These are phyloP conservation scores for button mushroom (Agaricus bisporus) DNA, from an alignment of 768 basidiomycete species.

Conservation along the genomic window DNA sequence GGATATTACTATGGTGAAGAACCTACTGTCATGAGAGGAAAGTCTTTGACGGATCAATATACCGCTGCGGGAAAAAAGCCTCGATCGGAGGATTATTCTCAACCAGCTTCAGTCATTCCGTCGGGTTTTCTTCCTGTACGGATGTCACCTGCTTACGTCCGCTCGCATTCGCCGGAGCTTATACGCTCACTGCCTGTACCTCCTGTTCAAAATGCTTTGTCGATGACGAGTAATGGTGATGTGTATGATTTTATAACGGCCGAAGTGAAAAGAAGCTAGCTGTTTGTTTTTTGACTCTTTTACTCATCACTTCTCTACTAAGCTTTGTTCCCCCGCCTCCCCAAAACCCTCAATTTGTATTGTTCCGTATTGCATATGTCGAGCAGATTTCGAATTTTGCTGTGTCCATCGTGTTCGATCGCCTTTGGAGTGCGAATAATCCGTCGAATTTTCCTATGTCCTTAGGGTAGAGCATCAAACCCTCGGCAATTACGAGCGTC, in stretches of 20 bases:
- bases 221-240: not conserved
- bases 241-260: constrained; percentile 1
- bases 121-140: not conserved
- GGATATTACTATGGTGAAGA: not conserved
- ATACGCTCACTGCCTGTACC: not conserved
- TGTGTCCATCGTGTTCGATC: too few species aligned
- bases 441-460: too few species aligned
- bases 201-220: not conserved
- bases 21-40: not conserved
- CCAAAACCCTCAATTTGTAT: too few species aligned
- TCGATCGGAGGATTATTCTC: not conserved
- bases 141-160: not conserved
- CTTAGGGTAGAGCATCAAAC: too few species aligned
- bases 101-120: not conserved
- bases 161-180: not conserved
- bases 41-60: constrained; percentile 3
- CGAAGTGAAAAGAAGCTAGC: not conserved
- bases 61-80: not conserved
- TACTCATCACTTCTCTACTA: too few species aligned
- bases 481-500: too few species aligned
- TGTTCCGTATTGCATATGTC: too few species aligned
- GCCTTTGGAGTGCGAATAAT: too few species aligned
- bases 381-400: too few species aligned
- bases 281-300: not conserved
- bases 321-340: too few species aligned